Conservation (phyloP, 2,329 filamentous ascomycete genomes). For the Pseudocercospora pini-densiflorae region DNA sequence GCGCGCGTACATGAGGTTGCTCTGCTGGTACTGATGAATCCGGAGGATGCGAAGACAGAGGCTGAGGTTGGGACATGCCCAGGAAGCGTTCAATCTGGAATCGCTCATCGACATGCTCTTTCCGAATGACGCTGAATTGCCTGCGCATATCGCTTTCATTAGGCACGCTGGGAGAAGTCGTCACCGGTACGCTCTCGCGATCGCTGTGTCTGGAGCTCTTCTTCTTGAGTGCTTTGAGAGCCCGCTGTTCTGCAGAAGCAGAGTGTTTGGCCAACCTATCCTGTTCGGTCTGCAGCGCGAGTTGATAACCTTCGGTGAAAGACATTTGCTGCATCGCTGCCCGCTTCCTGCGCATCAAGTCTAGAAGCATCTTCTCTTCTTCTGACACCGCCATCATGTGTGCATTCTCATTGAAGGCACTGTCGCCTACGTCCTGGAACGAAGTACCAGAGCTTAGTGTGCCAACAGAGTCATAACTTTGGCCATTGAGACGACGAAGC, state of each 20-base stretch:
- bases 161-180: constrained; percentile 14
- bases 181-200: constrained; percentile 24
- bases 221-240: constrained; percentile 29
- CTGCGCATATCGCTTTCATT: constrained; percentile 27
- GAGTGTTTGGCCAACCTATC: constrained; percentile 31
- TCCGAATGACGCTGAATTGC: constrained; percentile 32
- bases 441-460: constrained; percentile 15
- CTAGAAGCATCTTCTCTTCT: constrained; percentile 55
- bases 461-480: constrained; percentile 21
- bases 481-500: constrained; percentile 23
- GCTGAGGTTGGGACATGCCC: constrained; percentile 27
- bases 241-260: constrained; percentile 30
- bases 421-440: constrained; percentile 10
- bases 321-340: constrained; percentile 51
- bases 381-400: constrained; percentile 53
- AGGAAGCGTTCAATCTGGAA: constrained; percentile 38
- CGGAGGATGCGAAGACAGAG: constrained; percentile 25
- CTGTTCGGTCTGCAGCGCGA: constrained; percentile 42
- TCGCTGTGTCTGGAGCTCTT: constrained; percentile 19
- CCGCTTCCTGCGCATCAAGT: constrained; percentile 55
- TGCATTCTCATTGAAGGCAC: constrained; percentile 18
- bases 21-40: constrained; percentile 6
- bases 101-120: constrained; percentile 36
- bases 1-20: constrained; percentile 9
- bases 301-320: constrained; percentile 44